Evolutionary conservation across 345 rosid species (phyloP).

Genomic region (Raphanus sativus): DNA sequence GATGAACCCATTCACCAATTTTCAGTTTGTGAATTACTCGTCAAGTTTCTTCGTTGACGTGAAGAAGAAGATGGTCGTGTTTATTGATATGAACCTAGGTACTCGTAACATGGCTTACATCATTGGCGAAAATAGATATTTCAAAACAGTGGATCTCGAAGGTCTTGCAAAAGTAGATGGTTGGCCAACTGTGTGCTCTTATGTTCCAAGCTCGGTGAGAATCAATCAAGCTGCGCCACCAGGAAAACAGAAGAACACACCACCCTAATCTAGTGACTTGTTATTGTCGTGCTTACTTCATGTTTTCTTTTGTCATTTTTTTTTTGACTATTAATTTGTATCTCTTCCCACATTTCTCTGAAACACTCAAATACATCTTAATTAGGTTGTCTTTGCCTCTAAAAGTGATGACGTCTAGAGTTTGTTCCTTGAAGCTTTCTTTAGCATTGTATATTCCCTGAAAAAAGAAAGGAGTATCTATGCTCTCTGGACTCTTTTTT

Average conservation of each 20-base stretch:
- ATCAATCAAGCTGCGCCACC: neutral
- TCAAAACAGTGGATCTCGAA: neutral
- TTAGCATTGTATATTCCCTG: too few relatives aligned
- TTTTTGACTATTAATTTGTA: neutral
- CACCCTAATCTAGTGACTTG: too few relatives aligned
- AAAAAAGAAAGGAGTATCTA: too few relatives aligned
- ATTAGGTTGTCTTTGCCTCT: too few relatives aligned
- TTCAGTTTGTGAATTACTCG: neutral
- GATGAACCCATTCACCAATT: neutral
- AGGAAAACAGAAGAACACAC: too few relatives aligned
- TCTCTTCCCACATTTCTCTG: too few relatives aligned
- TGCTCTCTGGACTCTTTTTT: too few relatives aligned
- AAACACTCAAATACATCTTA: too few relatives aligned
- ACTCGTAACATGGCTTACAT: neutral
- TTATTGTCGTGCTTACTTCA: too few relatives aligned
- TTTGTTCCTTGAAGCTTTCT: too few relatives aligned
- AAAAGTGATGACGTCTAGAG: too few relatives aligned
- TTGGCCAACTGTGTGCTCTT: neutral
- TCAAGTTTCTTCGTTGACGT: neutral
- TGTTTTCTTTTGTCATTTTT: neutral
- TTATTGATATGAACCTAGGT: neutral
- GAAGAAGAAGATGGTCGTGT: too few relatives aligned
- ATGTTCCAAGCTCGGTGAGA: neutral
- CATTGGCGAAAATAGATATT: neutral
- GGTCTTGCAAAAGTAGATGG: neutral